Base-by-base conservation (phyloP, 108 stramenopile species). In the Schizochytrium sp. region DNA sequence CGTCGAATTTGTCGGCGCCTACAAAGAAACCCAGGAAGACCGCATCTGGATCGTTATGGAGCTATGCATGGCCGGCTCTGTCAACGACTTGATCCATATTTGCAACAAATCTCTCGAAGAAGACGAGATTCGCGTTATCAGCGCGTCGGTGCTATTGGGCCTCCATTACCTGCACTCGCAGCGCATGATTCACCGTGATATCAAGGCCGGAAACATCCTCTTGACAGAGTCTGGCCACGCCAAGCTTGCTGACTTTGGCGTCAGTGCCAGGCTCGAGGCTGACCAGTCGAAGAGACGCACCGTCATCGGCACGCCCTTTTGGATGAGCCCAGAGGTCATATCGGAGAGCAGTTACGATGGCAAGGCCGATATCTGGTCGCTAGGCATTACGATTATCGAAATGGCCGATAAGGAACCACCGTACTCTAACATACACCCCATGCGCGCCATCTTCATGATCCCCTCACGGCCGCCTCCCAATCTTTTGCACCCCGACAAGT, bases 281-380 rank as follows among this genome's bases (percentile, higher is more conserved):
- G 98, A 97, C 23, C 87, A 97, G 23, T 97, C 96, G 88, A 98
- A 98, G 91, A 94, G 98, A 51, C 96, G 97, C 90, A 98, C 98
- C n/a, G 96, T 98, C 53, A 98, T 98, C 21, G 99, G 99, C 44
- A 96, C 96, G 71, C 99, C 99, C 8, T 99, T 97, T 94, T 99
- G 98, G 98, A 99, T 99, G 97, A 98, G 97, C 4, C 98, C 98
- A 5, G 98, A 97, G 88, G 96, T 98, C 57, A 97, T 98, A 92
- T 97, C 97, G 60, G 91, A 97, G 88, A 53, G 48, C 76, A 53
- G 48, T 3, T 83, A 83, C 76, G 76, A 83, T 23, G 76, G 76
- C 48, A 83, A 83, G 76, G 98, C 98, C 21, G 98, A 99, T 93
- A 97, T 99, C 4, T 99, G 99, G 99, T 95, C 94, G 58, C 90